Percentiles rank a stretch among this genome's conserved stretches.
Evolutionary conservation across 805 yeast species (phyloP).

Genomic region (Wickerhamiella allomyrinae): DNA sequence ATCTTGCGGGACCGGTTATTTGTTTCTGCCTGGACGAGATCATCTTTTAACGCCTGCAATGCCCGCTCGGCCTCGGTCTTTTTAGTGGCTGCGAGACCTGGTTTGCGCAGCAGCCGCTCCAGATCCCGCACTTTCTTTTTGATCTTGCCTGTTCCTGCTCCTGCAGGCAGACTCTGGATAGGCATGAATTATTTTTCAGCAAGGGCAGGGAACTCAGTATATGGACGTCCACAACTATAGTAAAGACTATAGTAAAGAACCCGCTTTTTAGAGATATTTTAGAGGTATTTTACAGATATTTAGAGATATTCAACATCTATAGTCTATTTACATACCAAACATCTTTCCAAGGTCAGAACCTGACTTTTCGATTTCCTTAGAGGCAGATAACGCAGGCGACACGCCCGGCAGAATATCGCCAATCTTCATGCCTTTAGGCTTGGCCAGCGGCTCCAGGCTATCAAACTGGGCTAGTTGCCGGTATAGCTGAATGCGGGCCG

Average conservation of each 20-base stretch:
- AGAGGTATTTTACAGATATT: too few relatives aligned
- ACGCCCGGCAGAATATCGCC: constrained; percentile 80
- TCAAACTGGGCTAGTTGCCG: constrained; percentile 17
- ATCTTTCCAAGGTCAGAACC: constrained; percentile 6
- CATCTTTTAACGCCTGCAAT: constrained; percentile 45
- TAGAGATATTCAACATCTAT: too few relatives aligned
- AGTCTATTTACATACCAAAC: constrained; percentile 6
- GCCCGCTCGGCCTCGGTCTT: constrained; percentile 45
- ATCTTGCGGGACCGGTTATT: constrained; percentile 34
- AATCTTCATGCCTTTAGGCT: constrained; percentile 77
- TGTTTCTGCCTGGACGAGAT: constrained; percentile 36
- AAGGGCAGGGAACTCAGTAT: background rate
- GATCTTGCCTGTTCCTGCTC: constrained; percentile 31
- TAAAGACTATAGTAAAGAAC: background rate
- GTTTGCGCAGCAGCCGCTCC: constrained; percentile 50
- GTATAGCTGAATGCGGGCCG: constrained; percentile 29
- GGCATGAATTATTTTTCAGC: constrained; percentile 14
- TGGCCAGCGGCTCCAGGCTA: constrained; percentile 39
- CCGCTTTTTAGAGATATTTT: too few relatives aligned
- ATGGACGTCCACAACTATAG: background rate
- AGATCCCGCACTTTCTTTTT: constrained; percentile 81
- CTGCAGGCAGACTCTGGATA: constrained; percentile 16
- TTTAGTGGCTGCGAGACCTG: constrained; percentile 42
- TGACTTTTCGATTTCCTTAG: constrained; percentile 53
- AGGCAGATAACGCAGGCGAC: constrained; percentile 64